Evolutionary conservation across 192 early-diverging fungal genomes (phyloP), one percentile per base, ranked within the genome.

Genomic region (Powellomyces hirtus): DNA sequence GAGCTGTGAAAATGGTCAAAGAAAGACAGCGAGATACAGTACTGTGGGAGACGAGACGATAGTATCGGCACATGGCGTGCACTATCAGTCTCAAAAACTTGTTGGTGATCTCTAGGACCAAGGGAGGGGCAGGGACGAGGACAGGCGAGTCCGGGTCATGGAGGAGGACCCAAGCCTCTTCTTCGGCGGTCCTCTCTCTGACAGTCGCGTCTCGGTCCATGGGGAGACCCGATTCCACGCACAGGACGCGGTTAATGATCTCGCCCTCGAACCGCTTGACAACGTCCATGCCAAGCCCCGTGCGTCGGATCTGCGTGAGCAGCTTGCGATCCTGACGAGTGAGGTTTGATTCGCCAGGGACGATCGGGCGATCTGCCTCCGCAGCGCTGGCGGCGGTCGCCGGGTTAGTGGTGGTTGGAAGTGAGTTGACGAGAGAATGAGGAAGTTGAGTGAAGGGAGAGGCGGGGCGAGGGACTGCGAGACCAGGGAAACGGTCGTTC

Each of bases 1-100:
- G 14, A 5, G 46, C 16, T 14, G 5, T 24, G 14, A 3, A 49
- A 49, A 3, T 18, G 5, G 40, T 18, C 10, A 24, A 52, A 52
- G 51, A 10, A 52, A 13, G 18, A 18, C 5, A 34, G 46, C 5
- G 35, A 20, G 10, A 53, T 34, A 66, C 72, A n/a, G 53, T 56
- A 68, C 72, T 74, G 42, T 55, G 59, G 16, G 65, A 68, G n/a
- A 44, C 33, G 6, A 74, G 53, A 11, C 33, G 22, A 34, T 74
- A 68, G 42, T 68, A 74, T 14, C 60, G 40, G 50, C 72, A 74
- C 59, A 74, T 60, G n/a, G 52, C 36, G 52, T 74, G 72, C 10
- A 68, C 65, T 26, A 74, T 18, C 27, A 74, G 35, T 26, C 72
- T 37, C 59, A 68, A 16, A 31, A 66, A 67, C 13, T 10, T 44